Evolutionary conservation across 306 rosid species (phyloP).

Genomic region (Potentilla sterilis): DNA sequence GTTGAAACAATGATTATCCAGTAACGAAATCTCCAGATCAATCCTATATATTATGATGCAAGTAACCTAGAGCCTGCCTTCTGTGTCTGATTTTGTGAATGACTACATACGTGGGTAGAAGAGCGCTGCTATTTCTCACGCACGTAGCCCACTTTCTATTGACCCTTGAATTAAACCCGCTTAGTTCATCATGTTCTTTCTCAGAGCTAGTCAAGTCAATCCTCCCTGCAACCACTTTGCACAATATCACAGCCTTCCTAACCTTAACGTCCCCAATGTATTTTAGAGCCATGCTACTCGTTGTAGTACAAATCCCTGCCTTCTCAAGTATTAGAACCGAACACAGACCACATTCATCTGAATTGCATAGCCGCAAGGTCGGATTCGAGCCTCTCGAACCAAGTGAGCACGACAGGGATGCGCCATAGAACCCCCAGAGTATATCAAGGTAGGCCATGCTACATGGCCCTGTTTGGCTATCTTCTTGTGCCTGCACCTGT

Average conservation of each 20-base stretch:
- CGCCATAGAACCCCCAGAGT: neutral
- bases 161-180: neutral
- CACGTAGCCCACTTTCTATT: neutral
- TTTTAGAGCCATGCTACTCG: neutral
- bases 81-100: neutral
- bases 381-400: neutral
- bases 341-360: neutral
- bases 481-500: neutral
- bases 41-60: too few species aligned
- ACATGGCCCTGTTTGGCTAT: neutral
- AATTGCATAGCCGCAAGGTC: neutral
- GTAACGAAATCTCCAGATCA: neutral
- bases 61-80: neutral
- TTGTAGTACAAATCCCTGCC: neutral
- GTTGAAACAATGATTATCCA: neutral
- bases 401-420: neutral
- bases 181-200: neutral
- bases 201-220: neutral
- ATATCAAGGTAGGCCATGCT: neutral
- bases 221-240: slow-evolving; percentile 4
- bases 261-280: neutral
- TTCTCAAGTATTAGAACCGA: neutral
- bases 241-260: slow-evolving; percentile 1
- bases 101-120: neutral
- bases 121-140: neutral